Conservation (phyloP, 495 filamentous ascomycete species). For the Saxispiralis lemnorum region DNA sequence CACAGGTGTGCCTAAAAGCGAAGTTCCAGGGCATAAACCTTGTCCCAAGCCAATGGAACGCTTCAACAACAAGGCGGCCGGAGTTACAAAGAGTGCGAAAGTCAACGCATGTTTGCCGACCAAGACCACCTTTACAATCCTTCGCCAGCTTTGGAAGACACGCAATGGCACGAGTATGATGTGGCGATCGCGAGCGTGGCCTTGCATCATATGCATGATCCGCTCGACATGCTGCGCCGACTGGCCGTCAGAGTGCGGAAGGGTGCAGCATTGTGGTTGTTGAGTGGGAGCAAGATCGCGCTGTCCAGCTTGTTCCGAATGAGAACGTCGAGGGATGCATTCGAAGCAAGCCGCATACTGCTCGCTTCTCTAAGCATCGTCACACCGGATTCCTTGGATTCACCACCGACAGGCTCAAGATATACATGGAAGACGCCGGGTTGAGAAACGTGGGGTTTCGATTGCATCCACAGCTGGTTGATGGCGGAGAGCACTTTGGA, state of each 20-base stretch:
- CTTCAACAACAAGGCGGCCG: not conserved
- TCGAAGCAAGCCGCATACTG: no score
- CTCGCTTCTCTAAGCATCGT: no score
- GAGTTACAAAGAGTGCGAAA: not conserved
- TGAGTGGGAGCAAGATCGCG: not conserved
- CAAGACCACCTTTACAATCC: not conserved
- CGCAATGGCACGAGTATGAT: not conserved
- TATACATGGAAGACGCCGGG: no score
- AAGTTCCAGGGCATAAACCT: not conserved
- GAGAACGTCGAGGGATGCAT: no score
- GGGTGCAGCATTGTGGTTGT: not conserved
- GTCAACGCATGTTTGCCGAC: not conserved
- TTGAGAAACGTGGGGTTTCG: no score
- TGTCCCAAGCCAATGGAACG: not conserved
- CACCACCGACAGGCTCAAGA: no score
- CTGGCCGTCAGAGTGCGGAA: not conserved
- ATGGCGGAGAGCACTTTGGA: no score
- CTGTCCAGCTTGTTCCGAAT: not conserved
- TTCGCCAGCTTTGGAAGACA: not conserved
- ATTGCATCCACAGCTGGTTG: no score
- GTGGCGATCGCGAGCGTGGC: not conserved
- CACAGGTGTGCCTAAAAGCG: not conserved
- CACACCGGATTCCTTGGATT: no score
- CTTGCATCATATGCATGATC: not conserved
- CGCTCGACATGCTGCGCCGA: not conserved